These are phyloP conservation scores for Hamamelis virginiana DNA, from an alignment of 164 flowering plant genomes.

Conservation along the genomic window DNA sequence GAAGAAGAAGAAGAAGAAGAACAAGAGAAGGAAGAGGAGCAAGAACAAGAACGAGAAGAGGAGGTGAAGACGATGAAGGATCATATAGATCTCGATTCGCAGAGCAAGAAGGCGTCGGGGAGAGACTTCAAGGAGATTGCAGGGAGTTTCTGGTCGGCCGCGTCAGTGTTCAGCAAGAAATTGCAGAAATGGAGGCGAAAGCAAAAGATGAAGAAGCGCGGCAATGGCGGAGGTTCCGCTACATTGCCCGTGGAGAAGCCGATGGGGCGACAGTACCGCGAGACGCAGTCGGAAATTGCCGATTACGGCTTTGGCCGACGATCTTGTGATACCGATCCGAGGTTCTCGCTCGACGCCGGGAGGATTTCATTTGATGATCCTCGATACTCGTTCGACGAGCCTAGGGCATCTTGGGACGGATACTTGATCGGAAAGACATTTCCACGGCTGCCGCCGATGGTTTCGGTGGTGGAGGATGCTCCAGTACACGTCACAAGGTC, in stretches of 20 bases:
- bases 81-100: slow-evolving; percentile 76
- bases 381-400: slow-evolving; percentile 73
- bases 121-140: slow-evolving; percentile 68
- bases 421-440: slow-evolving; percentile 50
- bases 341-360: slow-evolving; percentile 60
- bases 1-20: slow-evolving; percentile 14
- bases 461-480: slow-evolving; percentile 74
- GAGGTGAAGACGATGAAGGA: slow-evolving; percentile 84
- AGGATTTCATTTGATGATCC: slow-evolving; percentile 53
- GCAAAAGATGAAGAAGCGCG: slow-evolving; percentile 55
- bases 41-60: slow-evolving; percentile 24
- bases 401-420: slow-evolving; percentile 97
- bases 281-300: slow-evolving; percentile 80
- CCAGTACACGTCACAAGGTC: slow-evolving; percentile 44
- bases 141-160: slow-evolving; percentile 72
- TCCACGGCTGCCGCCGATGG: slow-evolving; percentile 66
- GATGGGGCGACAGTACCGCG: slow-evolving; percentile 46
- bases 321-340: slow-evolving; percentile 58
- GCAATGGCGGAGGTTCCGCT: slow-evolving; percentile 27
- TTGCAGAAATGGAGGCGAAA: slow-evolving; percentile 81
- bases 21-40: slow-evolving; percentile 12
- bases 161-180: slow-evolving; percentile 84
- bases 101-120: slow-evolving; percentile 42
- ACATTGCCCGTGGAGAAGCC: slow-evolving; percentile 49
- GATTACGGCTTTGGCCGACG: slow-evolving; percentile 88